A percentile compares a stretch with the other conserved stretches of the same genome.
Evolutionary conservation across 345 rosid genomes (phyloP).

Genomic region (Triadica sebifera): DNA sequence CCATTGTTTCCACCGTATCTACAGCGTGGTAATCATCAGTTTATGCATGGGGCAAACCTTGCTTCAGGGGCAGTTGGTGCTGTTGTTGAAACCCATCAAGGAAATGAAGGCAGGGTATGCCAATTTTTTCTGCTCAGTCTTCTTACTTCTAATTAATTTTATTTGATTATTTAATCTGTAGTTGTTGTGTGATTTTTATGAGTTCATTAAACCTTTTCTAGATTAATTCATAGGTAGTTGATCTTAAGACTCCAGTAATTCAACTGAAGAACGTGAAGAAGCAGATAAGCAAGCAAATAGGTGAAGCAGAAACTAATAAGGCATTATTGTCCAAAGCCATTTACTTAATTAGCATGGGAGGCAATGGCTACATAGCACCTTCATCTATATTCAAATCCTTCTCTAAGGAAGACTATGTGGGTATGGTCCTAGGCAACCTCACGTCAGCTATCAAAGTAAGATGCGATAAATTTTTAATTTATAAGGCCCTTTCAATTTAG

Average conservation of each 20-base stretch:
- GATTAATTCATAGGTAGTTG: conserved; percentile 38
- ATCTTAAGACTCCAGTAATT: conserved; percentile 34
- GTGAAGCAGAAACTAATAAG: conserved; percentile 30
- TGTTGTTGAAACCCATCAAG: conserved; percentile 36
- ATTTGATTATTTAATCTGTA: background rate
- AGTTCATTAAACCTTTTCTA: background rate
- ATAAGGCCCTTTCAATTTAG: too few relatives aligned
- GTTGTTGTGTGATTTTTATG: too few relatives aligned
- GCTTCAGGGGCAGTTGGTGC: conserved; percentile 56
- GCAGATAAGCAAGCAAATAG: conserved; percentile 32
- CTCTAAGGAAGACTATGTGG: conserved; percentile 20
- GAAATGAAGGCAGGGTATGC: conserved; percentile 27
- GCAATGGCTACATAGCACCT: conserved; percentile 31
- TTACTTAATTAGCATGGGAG: conserved; percentile 41
- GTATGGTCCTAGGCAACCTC: conserved; percentile 36
- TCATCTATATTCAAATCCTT: conserved; percentile 16
- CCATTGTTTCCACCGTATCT: conserved; percentile 46
- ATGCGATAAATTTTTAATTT: background rate
- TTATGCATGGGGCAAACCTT: conserved; percentile 40
- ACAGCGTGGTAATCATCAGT: conserved; percentile 28
- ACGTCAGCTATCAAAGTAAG: conserved; percentile 34
- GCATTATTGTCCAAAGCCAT: conserved; percentile 37
- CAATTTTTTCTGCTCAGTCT: background rate
- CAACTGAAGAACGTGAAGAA: conserved; percentile 35
- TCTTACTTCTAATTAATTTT: background rate